These are phyloP conservation scores for Herpetospermum pedunculosum DNA, from an alignment of 306 rosid genomes.

Conservation along the genomic window DNA sequence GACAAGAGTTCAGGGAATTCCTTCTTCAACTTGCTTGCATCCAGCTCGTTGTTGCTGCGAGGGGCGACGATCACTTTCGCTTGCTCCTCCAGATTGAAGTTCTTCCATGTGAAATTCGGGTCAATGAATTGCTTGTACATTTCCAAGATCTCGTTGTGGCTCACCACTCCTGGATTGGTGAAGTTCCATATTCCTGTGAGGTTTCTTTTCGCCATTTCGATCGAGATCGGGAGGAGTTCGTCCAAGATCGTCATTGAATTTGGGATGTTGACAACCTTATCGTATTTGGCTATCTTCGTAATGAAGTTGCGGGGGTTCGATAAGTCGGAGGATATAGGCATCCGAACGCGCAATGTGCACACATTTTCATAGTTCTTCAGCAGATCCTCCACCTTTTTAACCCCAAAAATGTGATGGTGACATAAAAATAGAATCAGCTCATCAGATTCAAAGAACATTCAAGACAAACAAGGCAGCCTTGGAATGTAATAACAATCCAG, in stretches of 20 bases:
- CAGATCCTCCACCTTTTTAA: slow-evolving; percentile 72
- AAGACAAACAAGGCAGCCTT: not conserved
- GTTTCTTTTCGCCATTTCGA: slow-evolving; percentile 83
- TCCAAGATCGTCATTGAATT: slow-evolving; percentile 86
- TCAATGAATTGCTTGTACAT: slow-evolving; percentile 61
- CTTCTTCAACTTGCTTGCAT: slow-evolving; percentile 42
- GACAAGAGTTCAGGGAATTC: slow-evolving; percentile 71
- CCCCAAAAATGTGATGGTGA: not conserved
- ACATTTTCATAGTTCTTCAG: slow-evolving; percentile 72
- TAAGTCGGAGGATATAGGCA: slow-evolving; percentile 83
- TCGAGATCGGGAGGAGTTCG: slow-evolving; percentile 73
- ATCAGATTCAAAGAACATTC: not conserved
- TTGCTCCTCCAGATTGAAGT: slow-evolving; percentile 79
- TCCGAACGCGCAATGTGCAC: slow-evolving; percentile 72
- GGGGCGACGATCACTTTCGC: slow-evolving; percentile 88
- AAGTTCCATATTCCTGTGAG: slow-evolving; percentile 85
- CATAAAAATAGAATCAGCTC: not conserved
- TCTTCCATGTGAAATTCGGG: slow-evolving; percentile 60
- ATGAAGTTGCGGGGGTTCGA: slow-evolving; percentile 76
- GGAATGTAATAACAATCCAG: not conserved
- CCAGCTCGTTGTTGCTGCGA: slow-evolving; percentile 76
- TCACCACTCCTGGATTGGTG: slow-evolving; percentile 87
- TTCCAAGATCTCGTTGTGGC: slow-evolving; percentile 81
- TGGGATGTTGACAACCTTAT: slow-evolving; percentile 76
- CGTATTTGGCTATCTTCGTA: slow-evolving; percentile 68